phyloP scores from a whole-genome alignment of 164 flowering plant genomes.

The Chimonanthus praecox region DNA sequence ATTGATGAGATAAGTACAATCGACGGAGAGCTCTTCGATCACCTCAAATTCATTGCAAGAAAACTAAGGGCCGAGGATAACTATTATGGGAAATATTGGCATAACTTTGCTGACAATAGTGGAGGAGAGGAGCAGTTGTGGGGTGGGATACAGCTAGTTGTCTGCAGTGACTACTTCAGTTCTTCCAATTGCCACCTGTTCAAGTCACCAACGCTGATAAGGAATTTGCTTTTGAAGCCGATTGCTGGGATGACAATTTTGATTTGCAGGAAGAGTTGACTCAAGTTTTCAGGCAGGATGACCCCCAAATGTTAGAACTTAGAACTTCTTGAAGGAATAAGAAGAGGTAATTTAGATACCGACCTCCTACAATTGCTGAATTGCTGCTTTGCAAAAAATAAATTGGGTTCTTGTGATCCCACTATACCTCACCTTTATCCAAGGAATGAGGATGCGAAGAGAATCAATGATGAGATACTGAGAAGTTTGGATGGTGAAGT shows the following conservation, averaged over 20 bases:
- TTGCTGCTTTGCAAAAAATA: conserved; percentile 13
- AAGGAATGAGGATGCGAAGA: conserved; percentile 36
- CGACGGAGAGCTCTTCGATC: conserved; percentile 36
- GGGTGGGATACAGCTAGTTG: conserved; percentile 67
- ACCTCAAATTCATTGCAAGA: conserved; percentile 42
- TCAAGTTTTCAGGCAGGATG: conserved; percentile 44
- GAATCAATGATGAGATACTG: conserved; percentile 32
- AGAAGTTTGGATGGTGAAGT: conserved; percentile 22
- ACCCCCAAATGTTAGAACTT: conserved; percentile 28
- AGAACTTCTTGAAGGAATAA: conserved; percentile 46
- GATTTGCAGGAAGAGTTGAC: conserved; percentile 48
- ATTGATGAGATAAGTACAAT: conserved; percentile 68
- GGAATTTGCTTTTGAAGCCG: conserved; percentile 60
- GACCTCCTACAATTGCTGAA: conserved; percentile 29
- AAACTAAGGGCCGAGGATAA: neutral
- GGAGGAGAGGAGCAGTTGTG: conserved; percentile 15
- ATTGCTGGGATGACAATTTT: conserved; percentile 52
- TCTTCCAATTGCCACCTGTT: conserved; percentile 55
- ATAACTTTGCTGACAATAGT: no score
- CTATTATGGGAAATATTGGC: no score
- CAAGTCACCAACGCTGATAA: conserved; percentile 6
- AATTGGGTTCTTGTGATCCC: conserved; percentile 17
- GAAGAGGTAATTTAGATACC: conserved; percentile 35
- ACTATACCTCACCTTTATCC: conserved; percentile 42
- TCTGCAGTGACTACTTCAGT: conserved; percentile 38